Conservation (phyloP, 768 basidiomycete species). For the Piloderma croceum region DNA sequence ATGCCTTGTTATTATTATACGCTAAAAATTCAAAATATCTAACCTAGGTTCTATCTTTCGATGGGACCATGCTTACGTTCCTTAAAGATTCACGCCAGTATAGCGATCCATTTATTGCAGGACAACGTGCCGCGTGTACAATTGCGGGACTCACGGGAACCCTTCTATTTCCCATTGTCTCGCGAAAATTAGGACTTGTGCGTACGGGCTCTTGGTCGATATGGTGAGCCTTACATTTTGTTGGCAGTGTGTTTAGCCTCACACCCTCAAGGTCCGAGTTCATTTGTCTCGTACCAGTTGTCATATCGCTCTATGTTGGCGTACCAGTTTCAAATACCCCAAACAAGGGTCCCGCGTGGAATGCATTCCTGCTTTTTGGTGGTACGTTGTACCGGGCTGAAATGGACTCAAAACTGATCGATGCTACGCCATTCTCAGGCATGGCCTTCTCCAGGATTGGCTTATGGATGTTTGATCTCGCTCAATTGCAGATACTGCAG, state of each 20-base stretch:
- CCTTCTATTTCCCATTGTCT: slow-evolving; percentile 35
- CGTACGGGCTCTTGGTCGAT: slow-evolving; percentile 49
- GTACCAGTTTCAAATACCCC: slow-evolving; percentile 11
- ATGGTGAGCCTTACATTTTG: slow-evolving; percentile 25
- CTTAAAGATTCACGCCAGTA: slow-evolving; percentile 39
- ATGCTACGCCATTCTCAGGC: slow-evolving; percentile 22
- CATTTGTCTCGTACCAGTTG: slow-evolving; percentile 39
- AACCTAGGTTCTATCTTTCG: no score
- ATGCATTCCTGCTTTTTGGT: slow-evolving; percentile 37
- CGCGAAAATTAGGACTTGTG: slow-evolving; percentile 37
- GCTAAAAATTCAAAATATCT: no score
- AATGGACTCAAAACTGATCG: no score
- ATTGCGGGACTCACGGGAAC: slow-evolving; percentile 45
- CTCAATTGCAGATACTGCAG: slow-evolving; percentile 46
- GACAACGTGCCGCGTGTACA: slow-evolving; percentile 42
- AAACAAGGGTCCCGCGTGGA: slow-evolving; percentile 25
- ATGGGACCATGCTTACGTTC: slow-evolving; percentile 48
- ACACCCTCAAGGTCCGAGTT: slow-evolving; percentile 31
- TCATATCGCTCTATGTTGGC: slow-evolving; percentile 34
- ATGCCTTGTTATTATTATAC: no score
- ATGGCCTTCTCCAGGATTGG: slow-evolving; percentile 44
- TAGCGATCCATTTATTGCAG: slow-evolving; percentile 43
- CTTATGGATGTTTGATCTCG: slow-evolving; percentile 49
- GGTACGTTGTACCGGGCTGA: no score
- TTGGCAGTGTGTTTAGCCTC: neutral